Evolutionary conservation across 352 stramenopile species (phyloP), one percentile per base, ranked within the genome.

Genomic region (Phytophthora hybrid): DNA sequence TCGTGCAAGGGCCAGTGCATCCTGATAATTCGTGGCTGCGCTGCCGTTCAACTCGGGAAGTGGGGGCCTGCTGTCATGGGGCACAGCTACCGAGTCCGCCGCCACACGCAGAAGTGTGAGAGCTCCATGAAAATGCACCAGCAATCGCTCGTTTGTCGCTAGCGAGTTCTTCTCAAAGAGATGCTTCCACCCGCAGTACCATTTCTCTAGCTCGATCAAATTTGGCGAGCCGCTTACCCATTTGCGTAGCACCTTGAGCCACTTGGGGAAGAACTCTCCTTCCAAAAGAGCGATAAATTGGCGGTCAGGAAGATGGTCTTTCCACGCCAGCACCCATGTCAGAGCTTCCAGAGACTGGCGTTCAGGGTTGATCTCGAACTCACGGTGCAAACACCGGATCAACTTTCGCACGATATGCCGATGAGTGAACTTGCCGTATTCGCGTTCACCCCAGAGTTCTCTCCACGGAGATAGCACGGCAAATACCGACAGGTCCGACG

Each of bases 251-350:
- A 94, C 87, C 18, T 85, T 84, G 13, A 98, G 84, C 93, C 93
- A 98, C 66, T 96, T 92, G 0, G 91, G 89, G 58, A 98, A 98
- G 58, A 98, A 97, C 59, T 98, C 93, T 9, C 90, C 93, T 74
- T 98, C 93, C 23, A 98, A 81, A 2, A 97, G 74, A 23, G 89
- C 87, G 34, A 95, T 77, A 57, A 95, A 84, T 59, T 97, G 90
- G 0, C 86, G 82, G 10, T 91, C 66, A 11, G 90, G 87, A 32
- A 97, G 66, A 59, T 90, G 49, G 18, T 76, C 59, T 75, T 84
- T 79, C 92, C 92, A 97, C 46, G 80, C 87, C 4, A 97, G 58
- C 21, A 95, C 77, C 88, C 88, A 96, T 23, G 71, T 78, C 21
- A 97, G 60, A 4, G 74, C 70, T 21, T 92, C 84, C 18, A 97